A percentile compares a stretch with the other conserved stretches of the same genome.
phyloP scores from a whole-genome alignment of 768 basidiomycete genomes.

The Mrakia frigida region DNA sequence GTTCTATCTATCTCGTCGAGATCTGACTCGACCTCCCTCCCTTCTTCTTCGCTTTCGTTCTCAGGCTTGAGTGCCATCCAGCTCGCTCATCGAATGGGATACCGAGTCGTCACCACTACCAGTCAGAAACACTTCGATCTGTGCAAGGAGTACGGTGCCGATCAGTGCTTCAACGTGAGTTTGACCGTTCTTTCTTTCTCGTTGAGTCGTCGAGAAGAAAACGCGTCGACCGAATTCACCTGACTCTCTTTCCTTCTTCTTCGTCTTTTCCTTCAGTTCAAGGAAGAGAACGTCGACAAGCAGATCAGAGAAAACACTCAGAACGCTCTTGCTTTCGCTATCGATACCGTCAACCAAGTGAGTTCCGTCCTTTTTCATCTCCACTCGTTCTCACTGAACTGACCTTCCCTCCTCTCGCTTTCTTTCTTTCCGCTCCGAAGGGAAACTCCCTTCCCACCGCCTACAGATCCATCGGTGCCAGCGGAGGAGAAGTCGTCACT shows the following conservation, averaged over 20 bases:
- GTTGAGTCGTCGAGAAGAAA: not conserved
- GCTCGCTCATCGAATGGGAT: not conserved
- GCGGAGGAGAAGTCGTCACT: not conserved
- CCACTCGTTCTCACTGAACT: not conserved
- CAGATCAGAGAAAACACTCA: not conserved
- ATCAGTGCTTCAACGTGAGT: not conserved
- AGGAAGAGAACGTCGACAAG: not conserved
- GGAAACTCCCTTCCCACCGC: not conserved
- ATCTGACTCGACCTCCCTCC: too few species aligned
- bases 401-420: not conserved
- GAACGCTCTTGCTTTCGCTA: not conserved
- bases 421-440: not conserved
- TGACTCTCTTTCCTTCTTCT: not conserved
- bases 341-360: not conserved
- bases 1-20: not conserved
- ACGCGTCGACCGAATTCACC: not conserved
- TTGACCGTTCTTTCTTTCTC: not conserved
- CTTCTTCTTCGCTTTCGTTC: too few species aligned
- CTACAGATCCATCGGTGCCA: not conserved
- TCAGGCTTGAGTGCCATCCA: not conserved
- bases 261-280: not conserved
- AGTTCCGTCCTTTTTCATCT: not conserved
- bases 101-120: constrained; percentile 3
- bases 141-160: not conserved
- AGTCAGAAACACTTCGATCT: not conserved